Evolutionary conservation across 176 grass and related monocot species (phyloP).

Genomic region (Eragrostis nindensis): DNA sequence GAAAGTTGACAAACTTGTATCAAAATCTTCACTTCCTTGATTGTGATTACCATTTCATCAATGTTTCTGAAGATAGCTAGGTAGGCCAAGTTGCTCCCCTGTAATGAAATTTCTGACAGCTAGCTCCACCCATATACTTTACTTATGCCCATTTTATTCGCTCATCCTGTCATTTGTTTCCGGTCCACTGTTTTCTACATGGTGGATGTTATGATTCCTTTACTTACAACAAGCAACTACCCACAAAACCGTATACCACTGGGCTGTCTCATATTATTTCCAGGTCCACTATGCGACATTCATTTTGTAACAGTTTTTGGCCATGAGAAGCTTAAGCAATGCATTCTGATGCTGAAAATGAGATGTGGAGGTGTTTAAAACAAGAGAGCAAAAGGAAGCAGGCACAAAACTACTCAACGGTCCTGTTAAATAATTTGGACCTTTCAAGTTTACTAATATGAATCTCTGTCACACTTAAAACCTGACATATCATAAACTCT

Average conservation of each 20-base stretch:
- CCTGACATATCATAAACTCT: no score
- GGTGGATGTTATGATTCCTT: background rate
- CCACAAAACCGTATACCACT: background rate
- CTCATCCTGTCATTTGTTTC: background rate
- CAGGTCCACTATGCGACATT: background rate
- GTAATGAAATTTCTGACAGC: background rate
- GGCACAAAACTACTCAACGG: no score
- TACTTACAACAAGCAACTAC: background rate
- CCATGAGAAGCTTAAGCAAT: background rate
- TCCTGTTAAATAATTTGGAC: no score
- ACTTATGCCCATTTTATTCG: background rate
- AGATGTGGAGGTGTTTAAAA: no score
- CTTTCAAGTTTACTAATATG: no score
- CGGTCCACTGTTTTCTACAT: background rate
- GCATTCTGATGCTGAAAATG: background rate
- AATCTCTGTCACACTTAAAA: no score
- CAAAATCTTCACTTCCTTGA: background rate
- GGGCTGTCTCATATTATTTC: background rate
- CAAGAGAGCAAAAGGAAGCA: no score
- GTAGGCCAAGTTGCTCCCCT: background rate
- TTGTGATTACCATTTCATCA: background rate
- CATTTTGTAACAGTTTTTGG: background rate
- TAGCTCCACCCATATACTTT: background rate
- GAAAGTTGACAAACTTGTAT: background rate
- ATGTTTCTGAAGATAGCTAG: background rate